These are phyloP conservation scores for Tricholoma matsutake DNA, from an alignment of 768 basidiomycete genomes.

Conservation along the genomic window DNA sequence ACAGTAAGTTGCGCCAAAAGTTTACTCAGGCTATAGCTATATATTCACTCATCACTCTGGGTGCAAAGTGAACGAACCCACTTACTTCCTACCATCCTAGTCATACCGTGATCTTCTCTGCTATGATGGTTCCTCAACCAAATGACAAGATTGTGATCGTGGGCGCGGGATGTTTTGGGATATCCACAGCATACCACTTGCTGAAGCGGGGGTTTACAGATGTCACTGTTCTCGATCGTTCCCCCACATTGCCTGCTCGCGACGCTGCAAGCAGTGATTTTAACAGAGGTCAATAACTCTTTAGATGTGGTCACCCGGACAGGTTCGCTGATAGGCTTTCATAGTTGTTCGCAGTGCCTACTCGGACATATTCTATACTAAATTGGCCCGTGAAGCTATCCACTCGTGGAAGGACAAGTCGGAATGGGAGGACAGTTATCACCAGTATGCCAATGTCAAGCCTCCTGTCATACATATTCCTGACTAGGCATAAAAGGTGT, in stretches of 20 bases:
- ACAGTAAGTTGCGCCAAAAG: too few relatives aligned
- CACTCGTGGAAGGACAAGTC: slow-evolving; percentile 63
- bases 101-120: background rate
- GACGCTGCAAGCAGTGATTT: slow-evolving; percentile 72
- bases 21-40: too few relatives aligned
- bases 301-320: background rate
- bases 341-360: slow-evolving; percentile 77
- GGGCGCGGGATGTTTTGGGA: slow-evolving; percentile 83
- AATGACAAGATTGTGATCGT: slow-evolving; percentile 56
- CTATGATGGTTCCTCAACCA: background rate
- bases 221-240: slow-evolving; percentile 76
- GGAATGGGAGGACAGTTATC: slow-evolving; percentile 73
- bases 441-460: slow-evolving; percentile 56
- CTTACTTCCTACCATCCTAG: background rate
- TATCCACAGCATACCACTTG: slow-evolving; percentile 83
- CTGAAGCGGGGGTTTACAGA: slow-evolving; percentile 63
- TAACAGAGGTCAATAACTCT: slow-evolving; percentile 39
- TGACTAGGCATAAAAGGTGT: slow-evolving; percentile 41
- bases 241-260: slow-evolving; percentile 65
- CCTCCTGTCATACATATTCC: background rate
- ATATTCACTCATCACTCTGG: too few relatives aligned
- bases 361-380: slow-evolving; percentile 62
- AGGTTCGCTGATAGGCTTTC: background rate
- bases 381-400: slow-evolving; percentile 76
- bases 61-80: too few relatives aligned